These are phyloP conservation scores for Russula griseocarnosa DNA, from an alignment of 768 basidiomycete species.

Conservation along the genomic window DNA sequence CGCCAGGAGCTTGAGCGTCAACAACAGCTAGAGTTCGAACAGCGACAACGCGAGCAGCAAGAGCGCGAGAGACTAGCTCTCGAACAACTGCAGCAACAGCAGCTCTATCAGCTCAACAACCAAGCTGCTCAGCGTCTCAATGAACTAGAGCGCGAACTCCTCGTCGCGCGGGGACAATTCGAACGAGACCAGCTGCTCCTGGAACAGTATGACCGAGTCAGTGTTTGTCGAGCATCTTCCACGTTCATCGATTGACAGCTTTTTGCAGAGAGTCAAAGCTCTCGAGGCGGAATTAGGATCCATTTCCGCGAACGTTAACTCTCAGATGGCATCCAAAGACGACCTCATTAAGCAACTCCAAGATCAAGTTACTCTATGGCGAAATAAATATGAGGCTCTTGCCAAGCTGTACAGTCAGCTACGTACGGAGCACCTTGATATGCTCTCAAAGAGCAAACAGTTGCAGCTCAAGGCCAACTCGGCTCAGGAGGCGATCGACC, in stretches of 20 bases:
- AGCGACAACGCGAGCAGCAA: constrained; percentile 79
- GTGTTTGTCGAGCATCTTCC: constrained; percentile 33
- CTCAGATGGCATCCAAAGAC: constrained; percentile 89
- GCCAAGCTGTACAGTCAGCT: constrained; percentile 99
- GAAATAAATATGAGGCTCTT: constrained; percentile 97
- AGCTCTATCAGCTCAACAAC: constrained; percentile 75
- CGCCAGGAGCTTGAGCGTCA: constrained; percentile 72
- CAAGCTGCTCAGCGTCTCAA: constrained; percentile 70
- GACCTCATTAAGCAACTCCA: constrained; percentile 94
- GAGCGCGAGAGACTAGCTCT: constrained; percentile 86
- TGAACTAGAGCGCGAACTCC: constrained; percentile 85
- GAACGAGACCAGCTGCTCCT: constrained; percentile 97
- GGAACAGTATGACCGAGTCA: constrained; percentile 93
- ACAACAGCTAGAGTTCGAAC: constrained; percentile 86
- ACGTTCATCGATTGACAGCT: background rate
- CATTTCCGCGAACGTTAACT: constrained; percentile 68
- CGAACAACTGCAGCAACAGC: constrained; percentile 80
- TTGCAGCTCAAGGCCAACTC: constrained; percentile 98
- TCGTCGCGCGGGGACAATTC: constrained; percentile 93
- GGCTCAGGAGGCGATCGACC: constrained; percentile 95
- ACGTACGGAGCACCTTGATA: constrained; percentile 93
- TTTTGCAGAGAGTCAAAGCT: constrained; percentile 82
- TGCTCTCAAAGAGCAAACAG: constrained; percentile 95
- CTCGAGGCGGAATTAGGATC: constrained; percentile 84
- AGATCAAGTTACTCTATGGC: constrained; percentile 94